Conservation (phyloP, 2,329 filamentous ascomycete species). For the Cytospora mali region DNA sequence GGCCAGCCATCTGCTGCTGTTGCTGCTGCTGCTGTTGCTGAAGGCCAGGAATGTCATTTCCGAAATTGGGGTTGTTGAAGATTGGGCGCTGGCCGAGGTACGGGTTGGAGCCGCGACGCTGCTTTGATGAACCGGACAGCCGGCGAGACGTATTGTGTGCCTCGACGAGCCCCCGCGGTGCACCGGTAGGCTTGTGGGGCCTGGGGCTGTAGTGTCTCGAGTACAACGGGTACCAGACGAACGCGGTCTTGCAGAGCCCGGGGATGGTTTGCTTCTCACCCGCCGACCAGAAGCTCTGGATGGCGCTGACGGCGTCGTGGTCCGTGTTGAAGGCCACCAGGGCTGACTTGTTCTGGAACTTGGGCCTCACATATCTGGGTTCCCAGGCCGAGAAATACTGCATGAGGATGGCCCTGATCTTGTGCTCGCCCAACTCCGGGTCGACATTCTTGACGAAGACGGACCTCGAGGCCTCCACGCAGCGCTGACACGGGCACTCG, state of each 20-base stretch:
- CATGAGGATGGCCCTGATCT: not conserved
- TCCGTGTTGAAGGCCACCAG: constrained; percentile 9
- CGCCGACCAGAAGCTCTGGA: constrained; percentile 7
- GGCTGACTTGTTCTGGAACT: not conserved
- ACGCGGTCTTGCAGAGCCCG: not conserved
- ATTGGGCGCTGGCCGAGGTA: constrained; percentile 11
- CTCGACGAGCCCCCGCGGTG: constrained; percentile 7
- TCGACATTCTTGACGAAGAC: constrained; percentile 8
- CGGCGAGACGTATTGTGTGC: not conserved
- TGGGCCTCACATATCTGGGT: not conserved
- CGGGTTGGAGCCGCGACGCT: constrained; percentile 20
- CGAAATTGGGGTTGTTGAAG: not conserved
- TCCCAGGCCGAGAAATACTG: constrained; percentile 7
- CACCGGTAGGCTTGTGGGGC: not conserved
- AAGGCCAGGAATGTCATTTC: not conserved
- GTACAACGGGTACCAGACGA: constrained; percentile 22
- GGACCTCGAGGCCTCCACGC: constrained; percentile 8
- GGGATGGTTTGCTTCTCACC: not conserved
- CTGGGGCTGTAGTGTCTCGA: constrained; percentile 22
- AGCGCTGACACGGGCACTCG: constrained; percentile 18
- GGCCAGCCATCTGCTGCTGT: not conserved
- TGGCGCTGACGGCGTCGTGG: constrained; percentile 12
- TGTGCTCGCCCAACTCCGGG: no score
- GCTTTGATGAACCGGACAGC: not conserved
- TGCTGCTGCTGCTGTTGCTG: not conserved